Evolutionary conservation across 2,329 filamentous ascomycete species (phyloP).

Genomic region (Saccharata proteae): DNA sequence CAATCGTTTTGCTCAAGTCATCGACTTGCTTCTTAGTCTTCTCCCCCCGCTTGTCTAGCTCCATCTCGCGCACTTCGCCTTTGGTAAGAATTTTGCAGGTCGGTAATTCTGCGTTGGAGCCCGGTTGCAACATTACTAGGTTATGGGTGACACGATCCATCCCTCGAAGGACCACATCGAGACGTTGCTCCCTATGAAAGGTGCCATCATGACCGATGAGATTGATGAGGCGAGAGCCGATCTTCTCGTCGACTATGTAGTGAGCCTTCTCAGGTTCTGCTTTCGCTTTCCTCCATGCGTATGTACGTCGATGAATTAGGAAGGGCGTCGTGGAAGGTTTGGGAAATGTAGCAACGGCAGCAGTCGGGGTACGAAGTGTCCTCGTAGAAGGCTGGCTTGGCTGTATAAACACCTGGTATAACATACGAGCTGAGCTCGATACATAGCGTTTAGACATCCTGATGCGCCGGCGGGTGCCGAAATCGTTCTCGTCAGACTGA

Average conservation of each 20-base stretch:
- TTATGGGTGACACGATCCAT: constrained; percentile 40
- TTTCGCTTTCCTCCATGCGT: too few species aligned
- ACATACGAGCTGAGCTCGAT: too few species aligned
- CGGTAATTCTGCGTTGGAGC: constrained; percentile 27
- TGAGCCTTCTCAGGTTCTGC: too few species aligned
- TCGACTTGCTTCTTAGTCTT: constrained; percentile 13
- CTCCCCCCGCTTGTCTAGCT: constrained; percentile 30
- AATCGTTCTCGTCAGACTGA: too few species aligned
- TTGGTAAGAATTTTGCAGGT: constrained; percentile 62
- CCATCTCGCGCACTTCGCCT: constrained; percentile 33
- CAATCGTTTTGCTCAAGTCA: constrained; percentile 55
- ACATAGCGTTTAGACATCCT: too few species aligned
- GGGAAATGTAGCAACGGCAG: too few species aligned
- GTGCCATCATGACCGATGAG: constrained; percentile 29
- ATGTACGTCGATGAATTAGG: too few species aligned
- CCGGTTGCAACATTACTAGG: constrained; percentile 41
- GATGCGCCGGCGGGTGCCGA: too few species aligned
- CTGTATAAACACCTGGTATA: too few species aligned
- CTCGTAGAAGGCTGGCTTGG: too few species aligned
- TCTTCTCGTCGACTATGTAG: constrained; percentile 41
- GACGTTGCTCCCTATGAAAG: constrained; percentile 22
- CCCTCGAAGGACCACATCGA: constrained; percentile 26
- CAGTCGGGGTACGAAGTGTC: too few species aligned
- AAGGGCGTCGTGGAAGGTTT: too few species aligned
- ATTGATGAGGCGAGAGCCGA: constrained; percentile 31